Evolutionary conservation across 371 early-diverging fungal genomes (phyloP), one percentile per base, ranked within the genome.

Genomic region (Haplosporangium sp.): DNA sequence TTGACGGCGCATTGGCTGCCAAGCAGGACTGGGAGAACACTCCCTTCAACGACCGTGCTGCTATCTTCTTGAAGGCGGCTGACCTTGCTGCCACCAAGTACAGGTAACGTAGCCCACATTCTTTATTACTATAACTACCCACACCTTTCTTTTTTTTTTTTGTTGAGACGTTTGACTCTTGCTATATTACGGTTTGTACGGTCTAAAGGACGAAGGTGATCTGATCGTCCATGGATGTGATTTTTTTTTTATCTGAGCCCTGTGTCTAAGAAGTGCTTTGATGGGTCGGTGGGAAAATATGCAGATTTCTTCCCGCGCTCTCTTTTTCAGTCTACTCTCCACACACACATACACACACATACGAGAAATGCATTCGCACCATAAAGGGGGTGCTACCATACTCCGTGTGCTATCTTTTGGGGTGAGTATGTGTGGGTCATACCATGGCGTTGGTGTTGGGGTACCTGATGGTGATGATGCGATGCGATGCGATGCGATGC

Each of bases 11-110:
- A 18, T 84, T 98, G 75, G 88, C 85, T 52, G 97, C 95, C 59
- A 94, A 94, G 84, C 86, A 85, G 59, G 83, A 85, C 52, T 98
- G 99, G 98, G 97, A 97, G 82, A 84, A 91, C 59, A 90, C 97
- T 86, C 97, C 97, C 43, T 94, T 97, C 86, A 91, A 90, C 81
- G 98, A 98, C 70, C 95, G 98, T 73, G 92, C 93, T 59, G 95
- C 98, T 52, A 96, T 99, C 83, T 98, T 99, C 86, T 86, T 99
- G 84, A 96, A 97, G 87, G 98, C 99, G 21, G 98, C 99, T 64
- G 98, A 99, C 79, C 85, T 98, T 59, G 84, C 97, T 14, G 75
- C 96, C 42, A 82, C 77, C 74, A 98, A 98, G 83, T 97, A 98
- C 87, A 89, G 96, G 83, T 91, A 88, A 71, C 69, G 62, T 21